Evolutionary conservation across 495 filamentous ascomycete genomes (phyloP).

Genomic region (Chaetomium fimeti): DNA sequence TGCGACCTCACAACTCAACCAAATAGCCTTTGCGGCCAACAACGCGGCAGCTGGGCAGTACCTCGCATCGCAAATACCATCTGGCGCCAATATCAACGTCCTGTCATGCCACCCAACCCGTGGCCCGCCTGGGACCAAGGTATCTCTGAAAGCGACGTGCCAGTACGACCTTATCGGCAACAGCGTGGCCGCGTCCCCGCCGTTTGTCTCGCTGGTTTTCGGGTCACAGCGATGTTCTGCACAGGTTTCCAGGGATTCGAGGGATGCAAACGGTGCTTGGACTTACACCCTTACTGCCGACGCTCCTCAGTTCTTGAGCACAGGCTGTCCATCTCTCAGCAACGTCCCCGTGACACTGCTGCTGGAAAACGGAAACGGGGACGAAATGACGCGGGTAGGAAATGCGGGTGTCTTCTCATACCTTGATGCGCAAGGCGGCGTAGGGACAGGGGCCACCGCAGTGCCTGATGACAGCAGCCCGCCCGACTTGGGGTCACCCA

Average conservation of each 20-base stretch:
- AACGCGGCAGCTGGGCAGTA: slow-evolving; percentile 51
- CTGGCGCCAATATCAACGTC: slow-evolving; percentile 52
- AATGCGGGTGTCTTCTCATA: slow-evolving; percentile 81
- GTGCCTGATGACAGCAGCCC: slow-evolving; percentile 40
- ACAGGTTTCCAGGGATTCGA: slow-evolving; percentile 59
- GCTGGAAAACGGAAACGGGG: slow-evolving; percentile 65
- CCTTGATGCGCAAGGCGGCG: slow-evolving; percentile 37
- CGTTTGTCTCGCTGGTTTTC: slow-evolving; percentile 68
- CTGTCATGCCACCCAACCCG: slow-evolving; percentile 63
- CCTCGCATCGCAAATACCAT: slow-evolving; percentile 43
- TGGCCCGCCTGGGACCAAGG: slow-evolving; percentile 65
- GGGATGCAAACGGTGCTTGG: slow-evolving; percentile 55
- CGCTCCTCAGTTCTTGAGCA: slow-evolving; percentile 67
- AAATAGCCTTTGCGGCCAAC: slow-evolving; percentile 56
- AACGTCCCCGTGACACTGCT: slow-evolving; percentile 69
- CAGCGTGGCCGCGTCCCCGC: slow-evolving; percentile 54
- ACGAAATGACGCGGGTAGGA: slow-evolving; percentile 54
- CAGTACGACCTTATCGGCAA: slow-evolving; percentile 58
- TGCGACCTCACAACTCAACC: slow-evolving; percentile 50
- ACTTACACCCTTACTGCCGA: slow-evolving; percentile 72
- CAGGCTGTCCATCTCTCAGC: slow-evolving; percentile 61
- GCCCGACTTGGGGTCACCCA: slow-evolving; percentile 49
- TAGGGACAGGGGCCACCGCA: slow-evolving; percentile 34
- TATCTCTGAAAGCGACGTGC: slow-evolving; percentile 70
- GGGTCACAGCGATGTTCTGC: slow-evolving; percentile 67